Base-by-base conservation (phyloP, 2,329 filamentous ascomycete species). In the Rutstroemia sp. region DNA sequence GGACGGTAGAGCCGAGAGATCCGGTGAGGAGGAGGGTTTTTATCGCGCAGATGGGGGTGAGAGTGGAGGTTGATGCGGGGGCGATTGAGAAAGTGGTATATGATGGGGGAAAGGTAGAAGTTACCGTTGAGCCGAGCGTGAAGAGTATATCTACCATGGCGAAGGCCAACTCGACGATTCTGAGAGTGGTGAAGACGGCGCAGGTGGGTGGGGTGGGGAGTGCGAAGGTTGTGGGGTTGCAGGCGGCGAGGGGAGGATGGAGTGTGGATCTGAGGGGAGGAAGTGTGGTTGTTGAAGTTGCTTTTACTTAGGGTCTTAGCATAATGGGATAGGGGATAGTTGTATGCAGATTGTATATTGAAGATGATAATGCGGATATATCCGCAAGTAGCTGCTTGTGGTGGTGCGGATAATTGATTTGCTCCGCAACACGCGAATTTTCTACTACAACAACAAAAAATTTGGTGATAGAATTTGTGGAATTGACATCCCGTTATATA, bases 11-110 rank as follows among this genome's bases (percentile, higher is more conserved):
- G 51, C 73, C 75, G 0, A 72, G 65, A 21, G 78, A 79, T 58
- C 73, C 76, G 0, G 74, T 79, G 3, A 70, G 73, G n/a, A 70
- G 72, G 39, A 71, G 72, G 27, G 69, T 80, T 1, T 81, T 78
- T 50, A 69, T 81, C 8, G 78, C 75, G 0, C 72, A 74, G 0
- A 34, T 78, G 27, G 74, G 74, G 0, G 48, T 78, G 7, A 60
- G 70, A 52, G 53, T 79, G 4, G 67, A 68, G 0, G 58, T 75
- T 8, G 75, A 78, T 54, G 74, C 75, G 0, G 77, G 75, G 1
- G 69, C 68, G 0, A 74, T 80, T 7, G 58, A 64, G 4, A 59
- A 67, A 14, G 71, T 78, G 23, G 66, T 56, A 0, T 78, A 73
- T 55, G 56, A 16, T 9, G 34, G n/a, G n/a, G 25, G 19, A 19